These are phyloP conservation scores for Pichia sp. DNA, from an alignment of 1,139 yeast genomes.

Conservation along the genomic window DNA sequence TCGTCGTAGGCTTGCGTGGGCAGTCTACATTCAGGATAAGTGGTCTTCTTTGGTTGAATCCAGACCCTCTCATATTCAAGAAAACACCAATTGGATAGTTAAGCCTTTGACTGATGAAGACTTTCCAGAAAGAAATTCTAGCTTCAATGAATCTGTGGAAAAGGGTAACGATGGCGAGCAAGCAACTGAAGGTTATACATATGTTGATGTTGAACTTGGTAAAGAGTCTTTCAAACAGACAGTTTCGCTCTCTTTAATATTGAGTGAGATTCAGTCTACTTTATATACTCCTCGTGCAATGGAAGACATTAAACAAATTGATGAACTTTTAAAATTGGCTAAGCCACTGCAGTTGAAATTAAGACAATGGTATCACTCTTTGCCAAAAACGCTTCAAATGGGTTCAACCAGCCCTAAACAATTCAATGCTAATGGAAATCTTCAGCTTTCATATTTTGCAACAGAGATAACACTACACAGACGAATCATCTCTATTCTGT, in stretches of 20 bases:
- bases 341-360: constrained; percentile 80
- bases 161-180: constrained; percentile 2
- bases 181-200: constrained; percentile 40
- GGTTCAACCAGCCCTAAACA: constrained; percentile 55
- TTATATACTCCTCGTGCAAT: constrained; percentile 70
- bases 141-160: neutral
- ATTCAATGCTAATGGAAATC: constrained; percentile 58
- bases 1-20: constrained; percentile 86
- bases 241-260: constrained; percentile 62
- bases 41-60: constrained; percentile 79
- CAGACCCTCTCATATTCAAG: constrained; percentile 69
- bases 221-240: constrained; percentile 64
- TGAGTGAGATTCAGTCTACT: constrained; percentile 66
- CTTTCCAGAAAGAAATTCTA: constrained; percentile 53
- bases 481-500: constrained; percentile 60
- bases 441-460: constrained; percentile 82
- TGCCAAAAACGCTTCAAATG: constrained; percentile 71
- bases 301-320: constrained; percentile 51
- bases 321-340: constrained; percentile 65
- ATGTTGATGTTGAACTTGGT: constrained; percentile 62
- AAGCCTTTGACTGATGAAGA: constrained; percentile 62
- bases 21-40: constrained; percentile 82
- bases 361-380: constrained; percentile 78
- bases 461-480: constrained; percentile 82
- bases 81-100: constrained; percentile 67